Percentiles rank a stretch among this genome's conserved stretches.
Evolutionary conservation across 176 grass and related monocot species (phyloP).

Genomic region (Poa annua): DNA sequence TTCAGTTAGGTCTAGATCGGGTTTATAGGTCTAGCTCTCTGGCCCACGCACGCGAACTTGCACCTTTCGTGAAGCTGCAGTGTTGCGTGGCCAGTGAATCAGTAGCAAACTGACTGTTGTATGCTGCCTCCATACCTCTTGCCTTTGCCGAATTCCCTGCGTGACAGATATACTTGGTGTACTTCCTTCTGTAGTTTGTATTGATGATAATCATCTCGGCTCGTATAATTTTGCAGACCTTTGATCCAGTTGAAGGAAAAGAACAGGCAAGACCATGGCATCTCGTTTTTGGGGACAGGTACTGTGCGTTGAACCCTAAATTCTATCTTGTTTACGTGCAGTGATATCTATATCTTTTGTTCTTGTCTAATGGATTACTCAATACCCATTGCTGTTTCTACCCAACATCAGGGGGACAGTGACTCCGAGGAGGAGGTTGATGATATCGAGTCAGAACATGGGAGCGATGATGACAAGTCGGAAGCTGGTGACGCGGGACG

Average conservation of each 20-base stretch:
- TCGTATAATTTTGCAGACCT: constrained; percentile 30
- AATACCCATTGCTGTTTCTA: neutral
- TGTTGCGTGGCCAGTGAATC: neutral
- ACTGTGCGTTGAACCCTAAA: neutral
- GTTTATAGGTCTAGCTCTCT: neutral
- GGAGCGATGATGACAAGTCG: constrained; percentile 44
- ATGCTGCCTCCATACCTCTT: neutral
- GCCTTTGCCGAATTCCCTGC: neutral
- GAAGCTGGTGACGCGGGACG: constrained; percentile 29
- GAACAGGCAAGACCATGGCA: constrained; percentile 52
- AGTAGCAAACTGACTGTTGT: neutral
- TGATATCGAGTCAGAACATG: constrained; percentile 47
- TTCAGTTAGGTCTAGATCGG: neutral
- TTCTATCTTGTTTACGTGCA: neutral
- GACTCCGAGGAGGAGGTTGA: constrained; percentile 90
- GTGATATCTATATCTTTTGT: neutral
- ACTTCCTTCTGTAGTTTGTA: neutral
- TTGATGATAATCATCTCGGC: neutral
- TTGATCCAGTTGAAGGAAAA: neutral
- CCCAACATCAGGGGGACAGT: constrained; percentile 64
- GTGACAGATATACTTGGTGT: neutral
- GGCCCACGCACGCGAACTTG: neutral
- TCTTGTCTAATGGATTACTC: neutral
- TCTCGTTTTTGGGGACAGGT: constrained; percentile 90
- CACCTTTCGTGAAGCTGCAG: neutral